Conservation (phyloP, 331 rosid genomes). For the Ulmus americana region DNA sequence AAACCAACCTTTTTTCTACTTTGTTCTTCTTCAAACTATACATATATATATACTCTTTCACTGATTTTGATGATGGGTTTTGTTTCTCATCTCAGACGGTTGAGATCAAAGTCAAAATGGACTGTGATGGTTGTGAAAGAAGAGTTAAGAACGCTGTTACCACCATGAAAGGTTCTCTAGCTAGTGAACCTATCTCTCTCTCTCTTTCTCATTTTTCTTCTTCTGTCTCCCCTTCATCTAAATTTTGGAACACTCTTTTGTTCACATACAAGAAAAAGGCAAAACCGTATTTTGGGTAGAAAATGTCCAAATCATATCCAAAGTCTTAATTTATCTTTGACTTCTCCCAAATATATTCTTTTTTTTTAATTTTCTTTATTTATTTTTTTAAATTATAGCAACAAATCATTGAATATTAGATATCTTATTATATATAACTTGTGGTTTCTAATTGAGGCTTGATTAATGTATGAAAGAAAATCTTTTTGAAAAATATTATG, state of each 20-base stretch:
- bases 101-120: constrained; percentile 80
- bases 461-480: too few species aligned
- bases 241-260: background rate
- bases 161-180: constrained; percentile 52
- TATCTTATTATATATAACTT: too few species aligned
- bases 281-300: background rate
- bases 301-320: background rate
- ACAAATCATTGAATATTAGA: too few species aligned
- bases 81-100: constrained; percentile 42
- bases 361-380: too few species aligned
- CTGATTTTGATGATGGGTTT: background rate
- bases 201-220: background rate
- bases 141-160: constrained; percentile 64
- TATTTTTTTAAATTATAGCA: too few species aligned
- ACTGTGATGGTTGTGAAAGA: constrained; percentile 89
- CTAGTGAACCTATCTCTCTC: constrained; percentile 3
- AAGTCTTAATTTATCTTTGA: too few species aligned
- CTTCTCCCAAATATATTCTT: too few species aligned
- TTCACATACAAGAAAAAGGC: background rate
- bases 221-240: too few species aligned
- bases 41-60: background rate
- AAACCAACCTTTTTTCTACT: background rate
- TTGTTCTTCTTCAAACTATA: too few species aligned
- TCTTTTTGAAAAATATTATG: too few species aligned
- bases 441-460: too few species aligned